These are phyloP conservation scores for Penstemon eatonii DNA, from an alignment of 257 asterid species.

Conservation along the genomic window DNA sequence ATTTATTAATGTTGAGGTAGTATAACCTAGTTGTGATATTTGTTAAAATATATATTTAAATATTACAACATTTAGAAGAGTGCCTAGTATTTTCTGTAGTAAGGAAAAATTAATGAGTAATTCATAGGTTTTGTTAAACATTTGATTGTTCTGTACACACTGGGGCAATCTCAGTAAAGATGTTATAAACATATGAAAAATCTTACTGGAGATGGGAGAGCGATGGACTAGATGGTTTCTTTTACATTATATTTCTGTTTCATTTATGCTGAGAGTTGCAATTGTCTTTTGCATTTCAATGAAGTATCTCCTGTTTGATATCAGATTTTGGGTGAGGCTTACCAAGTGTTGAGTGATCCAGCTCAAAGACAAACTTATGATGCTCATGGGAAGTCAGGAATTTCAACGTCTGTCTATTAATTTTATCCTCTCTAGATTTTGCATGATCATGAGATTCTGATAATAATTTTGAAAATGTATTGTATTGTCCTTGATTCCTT, in stretches of 20 bases:
- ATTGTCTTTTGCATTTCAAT: constrained; percentile 30
- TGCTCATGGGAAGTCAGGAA: constrained; percentile 91
- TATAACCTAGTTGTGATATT: background rate
- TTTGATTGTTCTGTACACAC: background rate
- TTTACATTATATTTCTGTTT: constrained; percentile 15
- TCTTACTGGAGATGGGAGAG: constrained; percentile 4
- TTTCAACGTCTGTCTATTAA: constrained; percentile 68
- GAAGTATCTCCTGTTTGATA: constrained; percentile 26
- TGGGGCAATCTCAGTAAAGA: background rate
- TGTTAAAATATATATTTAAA: background rate
- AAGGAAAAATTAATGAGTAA: background rate
- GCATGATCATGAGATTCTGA: constrained; percentile 14
- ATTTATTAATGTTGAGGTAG: constrained; percentile 2
- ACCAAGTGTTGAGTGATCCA: constrained; percentile 96
- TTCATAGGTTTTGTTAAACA: background rate
- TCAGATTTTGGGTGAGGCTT: constrained; percentile 98
- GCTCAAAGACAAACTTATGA: constrained; percentile 90
- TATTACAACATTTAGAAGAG: background rate
- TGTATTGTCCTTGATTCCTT: constrained; percentile 26
- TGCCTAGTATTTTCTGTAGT: background rate
- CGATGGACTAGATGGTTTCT: constrained; percentile 21
- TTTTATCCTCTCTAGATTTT: constrained; percentile 16
- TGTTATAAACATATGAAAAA: background rate
- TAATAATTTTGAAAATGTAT: constrained; percentile 17
- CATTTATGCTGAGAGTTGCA: constrained; percentile 22